phyloP scores from a whole-genome alignment of 345 rosid genomes.

The Gynandropsis gynandra region DNA sequence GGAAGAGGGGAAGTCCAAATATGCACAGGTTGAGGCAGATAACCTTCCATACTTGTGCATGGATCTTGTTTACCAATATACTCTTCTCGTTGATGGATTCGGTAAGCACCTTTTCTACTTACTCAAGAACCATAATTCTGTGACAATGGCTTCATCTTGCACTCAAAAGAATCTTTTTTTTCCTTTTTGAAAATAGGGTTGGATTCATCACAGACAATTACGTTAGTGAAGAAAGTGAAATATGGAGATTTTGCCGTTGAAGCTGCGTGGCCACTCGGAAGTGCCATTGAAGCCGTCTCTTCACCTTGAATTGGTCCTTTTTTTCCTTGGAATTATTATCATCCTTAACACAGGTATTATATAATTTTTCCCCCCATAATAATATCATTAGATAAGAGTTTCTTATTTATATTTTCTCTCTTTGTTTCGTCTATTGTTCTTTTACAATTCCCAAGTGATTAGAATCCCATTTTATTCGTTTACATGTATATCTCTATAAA shows the following conservation, averaged over 20 bases:
- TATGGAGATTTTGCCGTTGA: constrained; percentile 61
- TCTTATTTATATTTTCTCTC: too few relatives aligned
- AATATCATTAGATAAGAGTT: too few relatives aligned
- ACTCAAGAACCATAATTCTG: neutral
- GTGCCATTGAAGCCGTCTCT: constrained; percentile 92
- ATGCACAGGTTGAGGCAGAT: constrained; percentile 37
- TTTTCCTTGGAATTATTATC: too few relatives aligned
- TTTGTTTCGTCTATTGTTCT: too few relatives aligned
- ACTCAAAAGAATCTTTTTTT: too few relatives aligned
- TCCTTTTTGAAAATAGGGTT: constrained; percentile 36
- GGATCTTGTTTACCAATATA: constrained; percentile 89
- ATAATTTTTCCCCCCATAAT: too few relatives aligned
- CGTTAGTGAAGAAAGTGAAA: constrained; percentile 74
- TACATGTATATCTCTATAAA: too few relatives aligned
- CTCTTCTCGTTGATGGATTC: constrained; percentile 83
- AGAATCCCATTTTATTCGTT: too few relatives aligned
- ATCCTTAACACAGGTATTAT: too few relatives aligned
- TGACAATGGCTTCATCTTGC: neutral
- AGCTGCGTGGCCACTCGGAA: constrained; percentile 99
- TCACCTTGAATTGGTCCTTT: too few relatives aligned
- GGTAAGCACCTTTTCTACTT: constrained; percentile 39
- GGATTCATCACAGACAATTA: constrained; percentile 70
- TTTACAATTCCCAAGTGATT: too few relatives aligned
- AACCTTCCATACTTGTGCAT: constrained; percentile 78
- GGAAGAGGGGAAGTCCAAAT: constrained; percentile 47